These are phyloP conservation scores for Antitrichia curtipendula DNA, from an alignment of 225 moss, liverwort and hornwort genomes.

Conservation along the genomic window DNA sequence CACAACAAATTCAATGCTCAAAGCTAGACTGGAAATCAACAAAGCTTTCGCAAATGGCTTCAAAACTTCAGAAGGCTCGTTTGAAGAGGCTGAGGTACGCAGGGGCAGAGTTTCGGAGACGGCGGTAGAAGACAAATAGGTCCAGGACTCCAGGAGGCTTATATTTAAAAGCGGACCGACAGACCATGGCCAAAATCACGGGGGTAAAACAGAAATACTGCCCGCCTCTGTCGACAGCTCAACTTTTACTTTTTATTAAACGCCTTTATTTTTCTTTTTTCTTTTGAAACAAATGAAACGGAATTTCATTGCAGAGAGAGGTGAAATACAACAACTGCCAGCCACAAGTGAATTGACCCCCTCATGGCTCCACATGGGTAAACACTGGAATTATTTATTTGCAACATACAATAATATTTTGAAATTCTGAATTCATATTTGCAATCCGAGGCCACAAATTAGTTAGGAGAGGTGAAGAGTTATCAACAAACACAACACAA, in stretches of 20 bases:
- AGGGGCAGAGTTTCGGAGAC: not conserved
- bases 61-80: not conserved
- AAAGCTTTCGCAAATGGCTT: not conserved
- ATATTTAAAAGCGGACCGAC: constrained; percentile 1
- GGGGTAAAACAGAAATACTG: not conserved
- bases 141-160: not conserved
- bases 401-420: too few species aligned
- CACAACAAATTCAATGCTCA: not conserved
- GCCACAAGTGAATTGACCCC: too few species aligned
- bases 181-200: not conserved
- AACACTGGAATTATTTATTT: too few species aligned
- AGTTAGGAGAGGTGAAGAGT: too few species aligned
- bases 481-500: too few species aligned
- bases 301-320: too few species aligned
- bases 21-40: not conserved
- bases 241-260: not conserved
- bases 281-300: too few species aligned
- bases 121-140: not conserved
- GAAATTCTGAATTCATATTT: too few species aligned
- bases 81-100: not conserved
- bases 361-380: too few species aligned
- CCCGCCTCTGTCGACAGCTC: not conserved
- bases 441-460: too few species aligned
- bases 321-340: too few species aligned
- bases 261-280: too few species aligned